Percentiles rank a stretch among this genome's conserved stretches.
These are phyloP conservation scores for Irineochytrium annulatum DNA, from an alignment of 192 early-diverging fungal genomes.

Conservation along the genomic window DNA sequence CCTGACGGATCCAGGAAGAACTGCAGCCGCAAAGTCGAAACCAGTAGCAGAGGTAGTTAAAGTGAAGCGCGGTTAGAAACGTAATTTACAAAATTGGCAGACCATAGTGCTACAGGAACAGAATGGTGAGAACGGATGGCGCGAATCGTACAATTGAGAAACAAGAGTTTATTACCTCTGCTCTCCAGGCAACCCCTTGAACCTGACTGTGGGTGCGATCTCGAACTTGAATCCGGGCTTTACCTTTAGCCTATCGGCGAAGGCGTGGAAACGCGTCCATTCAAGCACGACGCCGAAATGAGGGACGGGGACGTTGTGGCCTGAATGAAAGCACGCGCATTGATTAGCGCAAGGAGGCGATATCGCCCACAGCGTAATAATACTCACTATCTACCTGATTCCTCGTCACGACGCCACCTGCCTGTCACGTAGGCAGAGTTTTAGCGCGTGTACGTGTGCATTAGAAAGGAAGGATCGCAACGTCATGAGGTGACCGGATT, in stretches of 20 bases:
- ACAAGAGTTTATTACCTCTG: too few species aligned
- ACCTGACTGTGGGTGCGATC: slow-evolving; percentile 28
- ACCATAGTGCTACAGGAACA: too few species aligned
- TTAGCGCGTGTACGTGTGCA: too few species aligned
- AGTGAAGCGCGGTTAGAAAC: too few species aligned
- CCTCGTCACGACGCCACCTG: not conserved
- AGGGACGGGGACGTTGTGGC: slow-evolving; percentile 34
- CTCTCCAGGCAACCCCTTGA: slow-evolving; percentile 18
- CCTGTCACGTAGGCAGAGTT: too few species aligned
- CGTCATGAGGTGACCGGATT: too few species aligned
- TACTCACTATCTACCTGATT: not conserved
- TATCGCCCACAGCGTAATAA: too few species aligned
- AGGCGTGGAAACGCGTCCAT: slow-evolving; percentile 28
- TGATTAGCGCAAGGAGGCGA: not conserved
- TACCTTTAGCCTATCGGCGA: slow-evolving; percentile 13
- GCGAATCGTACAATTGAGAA: too few species aligned
- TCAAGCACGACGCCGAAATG: slow-evolving; percentile 38
- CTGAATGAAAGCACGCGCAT: not conserved
- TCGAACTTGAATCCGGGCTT: slow-evolving; percentile 29
- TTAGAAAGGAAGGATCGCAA: too few species aligned
- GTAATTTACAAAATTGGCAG: too few species aligned
- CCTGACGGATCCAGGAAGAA: slow-evolving; percentile 34
- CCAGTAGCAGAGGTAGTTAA: too few species aligned
- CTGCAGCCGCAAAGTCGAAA: not conserved
- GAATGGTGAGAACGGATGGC: too few species aligned